A percentile compares a stretch with the other conserved stretches of the same genome.
These are phyloP conservation scores for Ceratocystis alfenasii DNA, from an alignment of 2,329 filamentous ascomycete species.

Conservation along the genomic window DNA sequence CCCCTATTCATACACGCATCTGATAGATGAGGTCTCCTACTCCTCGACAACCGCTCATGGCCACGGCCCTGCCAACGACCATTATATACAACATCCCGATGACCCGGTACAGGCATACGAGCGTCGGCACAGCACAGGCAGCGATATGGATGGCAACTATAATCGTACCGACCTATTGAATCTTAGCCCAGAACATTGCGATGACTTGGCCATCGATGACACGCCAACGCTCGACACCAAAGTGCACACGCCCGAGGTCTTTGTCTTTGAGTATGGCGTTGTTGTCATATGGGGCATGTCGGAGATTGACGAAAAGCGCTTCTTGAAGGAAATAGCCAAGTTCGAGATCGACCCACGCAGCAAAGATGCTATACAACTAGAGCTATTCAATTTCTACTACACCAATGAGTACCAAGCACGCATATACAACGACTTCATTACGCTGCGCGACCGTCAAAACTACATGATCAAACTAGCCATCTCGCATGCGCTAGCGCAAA, in stretches of 20 bases:
- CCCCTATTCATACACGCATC: slow-evolving; percentile 66
- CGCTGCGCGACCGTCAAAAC: slow-evolving; percentile 80
- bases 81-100: slow-evolving; percentile 27
- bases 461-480: slow-evolving; percentile 98
- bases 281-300: slow-evolving; percentile 99
- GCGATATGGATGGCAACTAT: slow-evolving; percentile 32
- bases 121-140: slow-evolving; percentile 65
- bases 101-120: slow-evolving; percentile 40
- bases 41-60: slow-evolving; percentile 51
- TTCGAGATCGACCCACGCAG: slow-evolving; percentile 87
- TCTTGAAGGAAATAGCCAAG: slow-evolving; percentile 85
- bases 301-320: slow-evolving; percentile 73
- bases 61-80: slow-evolving; percentile 24
- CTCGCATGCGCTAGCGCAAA: slow-evolving; percentile 87
- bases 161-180: slow-evolving; percentile 18
- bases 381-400: slow-evolving; percentile 99
- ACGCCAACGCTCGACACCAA: slow-evolving; percentile 70
- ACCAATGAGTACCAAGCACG: slow-evolving; percentile 93
- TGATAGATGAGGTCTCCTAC: slow-evolving; percentile 52
- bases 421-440: slow-evolving; percentile 99
- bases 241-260: slow-evolving; percentile 86
- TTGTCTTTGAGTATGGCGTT: slow-evolving; percentile 94
- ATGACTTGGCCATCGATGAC: slow-evolving; percentile 31
- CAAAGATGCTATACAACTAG: slow-evolving; percentile 81
- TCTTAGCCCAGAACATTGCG: slow-evolving; percentile 6